Conservation (phyloP, 2,329 filamentous ascomycete species). For the Cordyceps farinosa region DNA sequence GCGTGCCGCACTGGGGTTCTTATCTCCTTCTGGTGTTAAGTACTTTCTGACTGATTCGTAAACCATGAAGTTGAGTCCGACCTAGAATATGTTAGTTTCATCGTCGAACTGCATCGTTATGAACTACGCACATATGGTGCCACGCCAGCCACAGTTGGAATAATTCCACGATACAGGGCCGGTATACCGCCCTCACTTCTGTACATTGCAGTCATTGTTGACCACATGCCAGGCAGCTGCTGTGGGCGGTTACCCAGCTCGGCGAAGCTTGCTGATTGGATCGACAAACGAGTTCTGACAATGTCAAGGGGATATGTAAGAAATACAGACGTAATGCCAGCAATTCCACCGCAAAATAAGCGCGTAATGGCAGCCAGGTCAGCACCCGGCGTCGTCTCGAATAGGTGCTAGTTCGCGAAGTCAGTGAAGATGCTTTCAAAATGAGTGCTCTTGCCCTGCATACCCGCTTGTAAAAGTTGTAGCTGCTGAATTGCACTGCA, state of each 20-base stretch:
- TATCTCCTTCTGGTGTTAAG: conserved; percentile 82
- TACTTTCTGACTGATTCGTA: conserved; percentile 85
- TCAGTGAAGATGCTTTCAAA: conserved; percentile 18
- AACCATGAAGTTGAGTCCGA: conserved; percentile 97
- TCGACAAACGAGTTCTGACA: conserved; percentile 89
- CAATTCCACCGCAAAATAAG: conserved; percentile 83
- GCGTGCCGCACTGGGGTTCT: conserved; percentile 72
- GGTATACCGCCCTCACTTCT: conserved; percentile 79
- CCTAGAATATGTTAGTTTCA: conserved; percentile 44
- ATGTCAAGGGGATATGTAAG: conserved; percentile 97
- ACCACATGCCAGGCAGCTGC: conserved; percentile 88
- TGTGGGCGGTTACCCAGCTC: conserved; percentile 62
- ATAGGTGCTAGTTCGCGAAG: conserved; percentile 54
- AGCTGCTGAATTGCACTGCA: conserved; percentile 95
- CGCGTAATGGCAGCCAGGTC: conserved; percentile 71
- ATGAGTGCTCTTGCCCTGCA: conserved; percentile 31
- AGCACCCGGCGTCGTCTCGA: conserved; percentile 70
- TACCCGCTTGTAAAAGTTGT: conserved; percentile 95
- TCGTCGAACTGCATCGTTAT: not conserved
- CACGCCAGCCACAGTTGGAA: conserved; percentile 91
- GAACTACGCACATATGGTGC: conserved; percentile 72
- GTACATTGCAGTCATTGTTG: conserved; percentile 79
- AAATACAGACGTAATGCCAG: conserved; percentile 92
- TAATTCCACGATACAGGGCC: conserved; percentile 89
- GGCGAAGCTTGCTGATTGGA: conserved; percentile 95